These are phyloP conservation scores for Calycina herbarum DNA, from an alignment of 2,329 filamentous ascomycete genomes.

Conservation along the genomic window DNA sequence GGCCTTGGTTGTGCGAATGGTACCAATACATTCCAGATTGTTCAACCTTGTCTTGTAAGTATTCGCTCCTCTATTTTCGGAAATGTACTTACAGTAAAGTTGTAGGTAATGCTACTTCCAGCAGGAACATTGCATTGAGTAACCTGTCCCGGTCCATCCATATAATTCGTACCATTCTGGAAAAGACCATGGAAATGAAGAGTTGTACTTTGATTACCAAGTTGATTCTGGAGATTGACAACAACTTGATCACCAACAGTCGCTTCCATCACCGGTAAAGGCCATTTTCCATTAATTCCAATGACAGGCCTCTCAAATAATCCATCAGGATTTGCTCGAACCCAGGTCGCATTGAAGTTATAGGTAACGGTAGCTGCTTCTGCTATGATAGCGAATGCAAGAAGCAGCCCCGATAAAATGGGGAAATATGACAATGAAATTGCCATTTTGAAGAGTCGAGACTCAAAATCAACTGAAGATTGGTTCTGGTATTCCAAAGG, in stretches of 20 bases:
- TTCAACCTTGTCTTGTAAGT: slow-evolving; percentile 41
- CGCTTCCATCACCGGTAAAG: slow-evolving; percentile 65
- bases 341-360: slow-evolving; percentile 71
- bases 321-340: slow-evolving; percentile 70
- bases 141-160: slow-evolving; percentile 69
- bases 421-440: slow-evolving; percentile 46
- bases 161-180: slow-evolving; percentile 63
- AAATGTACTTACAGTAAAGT: slow-evolving; percentile 55
- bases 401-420: slow-evolving; percentile 35
- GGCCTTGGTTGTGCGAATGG: slow-evolving; percentile 55
- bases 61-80: neutral
- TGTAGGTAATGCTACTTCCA: slow-evolving; percentile 66
- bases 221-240: slow-evolving; percentile 40
- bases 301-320: slow-evolving; percentile 64
- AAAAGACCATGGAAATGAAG: slow-evolving; percentile 72
- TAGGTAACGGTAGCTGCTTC: slow-evolving; percentile 53
- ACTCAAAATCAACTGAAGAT: neutral
- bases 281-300: slow-evolving; percentile 77
- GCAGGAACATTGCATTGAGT: slow-evolving; percentile 68
- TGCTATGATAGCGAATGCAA: slow-evolving; percentile 36
- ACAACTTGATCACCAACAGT: slow-evolving; percentile 58
- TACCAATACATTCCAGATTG: slow-evolving; percentile 81
- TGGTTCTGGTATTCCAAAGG: neutral
- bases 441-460: slow-evolving; percentile 40
- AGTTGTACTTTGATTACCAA: slow-evolving; percentile 59